Evolutionary conservation across 116 monocot species (phyloP).

Genomic region (Thalassia testudinum): DNA sequence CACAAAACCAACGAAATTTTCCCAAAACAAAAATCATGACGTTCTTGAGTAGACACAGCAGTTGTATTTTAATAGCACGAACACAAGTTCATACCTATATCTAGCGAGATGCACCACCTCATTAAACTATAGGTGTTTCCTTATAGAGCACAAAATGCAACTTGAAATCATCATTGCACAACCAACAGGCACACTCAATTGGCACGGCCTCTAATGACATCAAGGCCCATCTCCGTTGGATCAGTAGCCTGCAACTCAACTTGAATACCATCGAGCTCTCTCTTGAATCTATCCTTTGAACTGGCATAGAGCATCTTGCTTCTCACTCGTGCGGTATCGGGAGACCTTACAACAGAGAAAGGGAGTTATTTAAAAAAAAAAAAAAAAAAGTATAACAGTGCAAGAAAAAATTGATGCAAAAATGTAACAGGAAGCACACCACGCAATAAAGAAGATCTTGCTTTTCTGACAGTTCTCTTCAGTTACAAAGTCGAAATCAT

Average conservation of each 20-base stretch:
- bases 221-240: slow-evolving; percentile 21
- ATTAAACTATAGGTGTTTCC: slow-evolving; percentile 1
- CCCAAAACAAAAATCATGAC: no score
- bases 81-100: no score
- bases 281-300: slow-evolving; percentile 32
- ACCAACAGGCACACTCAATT: slow-evolving; percentile 6
- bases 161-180: background rate
- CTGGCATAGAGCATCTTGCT: slow-evolving; percentile 35
- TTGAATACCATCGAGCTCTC: slow-evolving; percentile 27
- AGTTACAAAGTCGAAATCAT: slow-evolving; percentile 4
- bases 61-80: no score
- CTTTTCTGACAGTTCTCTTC: slow-evolving; percentile 55
- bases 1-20: no score
- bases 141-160: background rate
- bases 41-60: no score
- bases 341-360: slow-evolving; percentile 11
- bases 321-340: slow-evolving; percentile 23
- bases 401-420: no score
- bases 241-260: slow-evolving; percentile 27
- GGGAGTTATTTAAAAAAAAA: no score
- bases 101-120: no score
- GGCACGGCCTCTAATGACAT: slow-evolving; percentile 19
- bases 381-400: no score
- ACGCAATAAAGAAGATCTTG: slow-evolving; percentile 63
- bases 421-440: slow-evolving; percentile 24